Evolutionary conservation across 768 basidiomycete species (phyloP).

Genomic region (Boletus tylopilopsis): DNA sequence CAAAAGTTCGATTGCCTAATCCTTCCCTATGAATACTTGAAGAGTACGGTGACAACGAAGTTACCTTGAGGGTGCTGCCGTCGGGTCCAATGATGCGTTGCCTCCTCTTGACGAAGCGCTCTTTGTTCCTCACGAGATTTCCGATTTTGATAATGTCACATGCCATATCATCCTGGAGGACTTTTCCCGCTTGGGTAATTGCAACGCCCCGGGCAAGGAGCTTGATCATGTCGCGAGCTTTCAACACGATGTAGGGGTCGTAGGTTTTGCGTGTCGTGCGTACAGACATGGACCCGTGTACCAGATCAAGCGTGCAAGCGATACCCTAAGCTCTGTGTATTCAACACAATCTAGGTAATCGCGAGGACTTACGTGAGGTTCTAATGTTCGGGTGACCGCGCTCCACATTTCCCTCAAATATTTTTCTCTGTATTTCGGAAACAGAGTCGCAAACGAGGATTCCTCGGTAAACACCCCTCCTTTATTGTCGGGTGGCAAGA

Average conservation of each 20-base stretch:
- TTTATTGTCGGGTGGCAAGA: constrained; percentile 70
- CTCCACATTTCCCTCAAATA: constrained; percentile 95
- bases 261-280: constrained; percentile 95
- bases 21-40: constrained; percentile 3
- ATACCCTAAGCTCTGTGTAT: constrained; percentile 55
- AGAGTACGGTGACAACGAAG: background rate
- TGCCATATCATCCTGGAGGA: constrained; percentile 83
- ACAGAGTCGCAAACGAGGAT: constrained; percentile 96
- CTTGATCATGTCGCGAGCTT: constrained; percentile 94
- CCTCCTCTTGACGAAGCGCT: constrained; percentile 91
- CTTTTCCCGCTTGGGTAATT: constrained; percentile 79
- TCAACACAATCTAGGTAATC: background rate
- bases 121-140: constrained; percentile 89
- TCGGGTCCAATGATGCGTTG: constrained; percentile 97
- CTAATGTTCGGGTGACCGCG: constrained; percentile 80
- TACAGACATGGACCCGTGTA: constrained; percentile 97
- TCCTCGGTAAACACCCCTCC: constrained; percentile 88
- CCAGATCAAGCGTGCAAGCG: constrained; percentile 87
- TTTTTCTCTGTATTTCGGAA: constrained; percentile 97
- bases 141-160: constrained; percentile 99
- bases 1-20: constrained; percentile 91
- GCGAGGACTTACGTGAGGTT: constrained; percentile 58
- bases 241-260: constrained; percentile 95
- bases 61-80: constrained; percentile 93
- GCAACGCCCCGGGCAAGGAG: constrained; percentile 90